Evolutionary conservation across 805 yeast genomes (phyloP).

Genomic region (Brettanomyces anomalus): DNA sequence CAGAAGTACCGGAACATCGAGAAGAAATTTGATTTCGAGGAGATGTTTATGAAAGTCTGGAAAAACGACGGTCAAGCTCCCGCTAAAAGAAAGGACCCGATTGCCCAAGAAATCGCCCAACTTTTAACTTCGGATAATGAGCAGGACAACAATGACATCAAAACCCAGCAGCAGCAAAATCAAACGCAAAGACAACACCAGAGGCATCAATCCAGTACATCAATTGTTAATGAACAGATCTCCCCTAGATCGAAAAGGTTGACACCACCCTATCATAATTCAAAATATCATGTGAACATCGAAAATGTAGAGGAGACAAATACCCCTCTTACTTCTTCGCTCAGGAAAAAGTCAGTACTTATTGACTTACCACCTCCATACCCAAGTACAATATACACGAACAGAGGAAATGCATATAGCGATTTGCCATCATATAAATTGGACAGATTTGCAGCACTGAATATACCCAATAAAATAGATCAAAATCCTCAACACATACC

Average conservation of each 20-base stretch:
- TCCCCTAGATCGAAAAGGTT: not conserved
- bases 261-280: not conserved
- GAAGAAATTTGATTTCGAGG: slow-evolving; percentile 42
- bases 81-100: slow-evolving; percentile 18
- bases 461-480: slow-evolving; percentile 1
- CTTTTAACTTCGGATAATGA: not conserved
- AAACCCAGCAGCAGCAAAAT: not conserved
- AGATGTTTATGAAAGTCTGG: slow-evolving; percentile 22
- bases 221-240: not conserved
- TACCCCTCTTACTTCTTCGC: slow-evolving; percentile 1
- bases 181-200: too few species aligned
- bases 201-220: not conserved
- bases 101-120: slow-evolving; percentile 11
- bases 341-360: not conserved
- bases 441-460: slow-evolving; percentile 3
- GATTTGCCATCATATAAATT: slow-evolving; percentile 1
- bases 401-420: not conserved
- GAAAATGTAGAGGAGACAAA: not conserved
- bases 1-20: slow-evolving; percentile 53
- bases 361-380: not conserved
- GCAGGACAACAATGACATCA: slow-evolving; percentile 3
- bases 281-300: not conserved
- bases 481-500: not conserved
- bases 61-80: slow-evolving; percentile 21
- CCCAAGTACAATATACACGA: not conserved